Evolutionary conservation across 1,284 basidiomycete genomes (phyloP).

Genomic region (Rugosomyces carneus): DNA sequence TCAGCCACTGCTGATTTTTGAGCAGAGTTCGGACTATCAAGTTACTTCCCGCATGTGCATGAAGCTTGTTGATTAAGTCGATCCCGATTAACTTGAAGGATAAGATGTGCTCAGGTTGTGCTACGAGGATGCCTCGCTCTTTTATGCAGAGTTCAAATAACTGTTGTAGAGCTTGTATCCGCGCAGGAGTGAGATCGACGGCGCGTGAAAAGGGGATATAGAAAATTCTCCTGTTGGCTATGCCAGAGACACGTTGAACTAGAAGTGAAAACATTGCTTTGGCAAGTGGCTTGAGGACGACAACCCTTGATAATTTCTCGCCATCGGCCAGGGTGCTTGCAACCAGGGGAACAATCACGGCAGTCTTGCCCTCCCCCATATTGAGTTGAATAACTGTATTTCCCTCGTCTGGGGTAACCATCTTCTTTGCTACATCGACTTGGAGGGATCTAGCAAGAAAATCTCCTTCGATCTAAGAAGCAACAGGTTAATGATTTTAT

Average conservation of each 20-base stretch:
- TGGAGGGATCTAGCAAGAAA: slow-evolving; percentile 38
- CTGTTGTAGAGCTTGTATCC: slow-evolving; percentile 20
- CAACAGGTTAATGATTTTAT: not conserved
- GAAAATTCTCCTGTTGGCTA: slow-evolving; percentile 41
- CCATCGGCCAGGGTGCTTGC: slow-evolving; percentile 36
- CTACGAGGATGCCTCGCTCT: slow-evolving; percentile 36
- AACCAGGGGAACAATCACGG: slow-evolving; percentile 45
- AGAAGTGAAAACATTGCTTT: slow-evolving; percentile 43
- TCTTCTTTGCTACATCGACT: slow-evolving; percentile 34
- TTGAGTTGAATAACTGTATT: slow-evolving; percentile 46
- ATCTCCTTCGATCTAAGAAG: slow-evolving; percentile 35
- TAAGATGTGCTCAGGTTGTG: slow-evolving; percentile 49
- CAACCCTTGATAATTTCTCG: slow-evolving; percentile 36
- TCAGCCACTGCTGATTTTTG: slow-evolving; percentile 30
- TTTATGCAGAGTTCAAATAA: slow-evolving; percentile 34
- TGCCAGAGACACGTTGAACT: slow-evolving; percentile 34
- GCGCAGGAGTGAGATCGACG: slow-evolving; percentile 17
- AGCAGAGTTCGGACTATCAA: slow-evolving; percentile 9
- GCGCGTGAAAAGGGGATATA: slow-evolving; percentile 44
- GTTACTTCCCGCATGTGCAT: not conserved
- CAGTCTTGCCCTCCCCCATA: slow-evolving; percentile 57
- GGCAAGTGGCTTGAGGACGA: slow-evolving; percentile 36
- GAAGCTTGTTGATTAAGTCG: slow-evolving; percentile 17
- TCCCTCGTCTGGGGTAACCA: slow-evolving; percentile 35
- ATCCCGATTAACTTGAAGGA: slow-evolving; percentile 42